phyloP scores from a whole-genome alignment of 2,329 filamentous ascomycete species.

The Proliferodiscus dingleyae region DNA sequence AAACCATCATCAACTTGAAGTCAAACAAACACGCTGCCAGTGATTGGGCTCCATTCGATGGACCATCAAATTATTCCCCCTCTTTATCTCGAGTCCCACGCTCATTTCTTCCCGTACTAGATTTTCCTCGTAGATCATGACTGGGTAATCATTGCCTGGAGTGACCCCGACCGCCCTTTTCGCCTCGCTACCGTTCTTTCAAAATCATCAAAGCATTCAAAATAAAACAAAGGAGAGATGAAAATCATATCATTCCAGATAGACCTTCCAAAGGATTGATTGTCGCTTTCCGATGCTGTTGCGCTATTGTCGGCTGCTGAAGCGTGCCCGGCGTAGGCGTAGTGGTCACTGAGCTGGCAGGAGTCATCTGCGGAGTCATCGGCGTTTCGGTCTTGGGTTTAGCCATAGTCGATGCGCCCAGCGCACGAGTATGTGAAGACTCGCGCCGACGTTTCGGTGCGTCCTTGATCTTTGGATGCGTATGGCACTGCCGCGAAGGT shows the following conservation, averaged over 20 bases:
- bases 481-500: conserved; percentile 53
- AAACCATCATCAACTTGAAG: neutral
- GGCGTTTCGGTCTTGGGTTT: conserved; percentile 45
- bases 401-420: conserved; percentile 36
- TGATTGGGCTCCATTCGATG: neutral
- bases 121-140: neutral
- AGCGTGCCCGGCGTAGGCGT: conserved; percentile 32
- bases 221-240: conserved; percentile 15
- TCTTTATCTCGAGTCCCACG: neutral
- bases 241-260: conserved; percentile 43
- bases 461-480: conserved; percentile 67
- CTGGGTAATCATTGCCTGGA: neutral
- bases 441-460: conserved; percentile 64
- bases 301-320: conserved; percentile 9
- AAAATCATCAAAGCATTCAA: conserved; percentile 11
- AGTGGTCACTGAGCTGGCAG: conserved; percentile 31
- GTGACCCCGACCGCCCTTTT: neutral
- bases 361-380: conserved; percentile 42
- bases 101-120: neutral
- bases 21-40: conserved; percentile 13
- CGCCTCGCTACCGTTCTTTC: conserved; percentile 1
- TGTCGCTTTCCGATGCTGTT: conserved; percentile 22
- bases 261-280: conserved; percentile 37
- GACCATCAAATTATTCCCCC: neutral
- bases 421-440: conserved; percentile 43